phyloP scores from a whole-genome alignment of 208 protist species.

The Trypanosoma grayi region DNA sequence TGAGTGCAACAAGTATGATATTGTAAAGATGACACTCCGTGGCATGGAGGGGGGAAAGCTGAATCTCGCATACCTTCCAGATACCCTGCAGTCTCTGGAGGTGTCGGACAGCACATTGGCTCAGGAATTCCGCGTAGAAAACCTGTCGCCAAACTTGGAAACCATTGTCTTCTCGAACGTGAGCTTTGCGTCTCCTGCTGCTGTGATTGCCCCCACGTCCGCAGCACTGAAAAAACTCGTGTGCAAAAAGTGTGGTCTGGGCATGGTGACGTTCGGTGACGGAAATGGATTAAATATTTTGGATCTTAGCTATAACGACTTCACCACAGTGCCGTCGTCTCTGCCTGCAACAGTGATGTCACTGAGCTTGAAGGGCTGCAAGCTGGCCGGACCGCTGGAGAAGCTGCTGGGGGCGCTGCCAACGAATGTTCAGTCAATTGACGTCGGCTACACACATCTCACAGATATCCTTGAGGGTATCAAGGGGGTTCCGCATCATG shows the following conservation, averaged over 20 bases:
- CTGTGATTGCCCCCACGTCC: background rate
- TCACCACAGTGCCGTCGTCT: background rate
- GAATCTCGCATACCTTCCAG: constrained; percentile 4
- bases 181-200: background rate
- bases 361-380: background rate
- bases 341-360: background rate
- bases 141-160: background rate
- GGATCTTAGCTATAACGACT: constrained; percentile 5
- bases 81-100: background rate
- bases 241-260: constrained; percentile 11
- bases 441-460: constrained; percentile 3
- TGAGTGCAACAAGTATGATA: background rate
- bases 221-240: background rate
- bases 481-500: background rate
- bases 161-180: constrained; percentile 1
- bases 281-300: background rate
- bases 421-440: background rate
- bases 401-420: background rate
- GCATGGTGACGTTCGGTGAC: background rate
- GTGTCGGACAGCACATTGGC: constrained; percentile 4
- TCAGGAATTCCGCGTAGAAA: background rate
- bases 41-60: constrained; percentile 8
- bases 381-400: background rate
- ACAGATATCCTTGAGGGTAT: background rate
- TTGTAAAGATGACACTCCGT: background rate